Percentiles rank a stretch among this genome's conserved stretches.
Evolutionary conservation across 2,329 filamentous ascomycete genomes (phyloP).

Genomic region (Colletotrichum sp.): DNA sequence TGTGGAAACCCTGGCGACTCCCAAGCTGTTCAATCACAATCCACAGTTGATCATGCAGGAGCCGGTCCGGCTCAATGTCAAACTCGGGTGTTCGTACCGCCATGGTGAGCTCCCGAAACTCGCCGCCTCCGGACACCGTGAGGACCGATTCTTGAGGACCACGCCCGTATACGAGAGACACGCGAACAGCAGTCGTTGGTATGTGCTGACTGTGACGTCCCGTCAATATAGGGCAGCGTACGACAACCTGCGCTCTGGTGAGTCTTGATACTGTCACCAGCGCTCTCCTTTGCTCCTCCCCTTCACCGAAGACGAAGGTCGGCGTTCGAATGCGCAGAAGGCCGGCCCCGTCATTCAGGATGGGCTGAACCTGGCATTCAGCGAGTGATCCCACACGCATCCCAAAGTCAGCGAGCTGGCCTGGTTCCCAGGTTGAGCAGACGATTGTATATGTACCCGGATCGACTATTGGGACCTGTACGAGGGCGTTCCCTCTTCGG

Average conservation of each 20-base stretch:
- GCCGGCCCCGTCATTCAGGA: constrained; percentile 79
- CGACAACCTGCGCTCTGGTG: constrained; percentile 65
- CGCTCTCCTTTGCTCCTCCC: constrained; percentile 44
- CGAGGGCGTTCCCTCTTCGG: constrained; percentile 76
- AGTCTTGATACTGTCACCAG: constrained; percentile 50
- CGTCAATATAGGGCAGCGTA: constrained; percentile 27
- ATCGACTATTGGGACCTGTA: constrained; percentile 65
- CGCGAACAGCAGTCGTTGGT: constrained; percentile 56
- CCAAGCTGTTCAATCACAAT: constrained; percentile 82
- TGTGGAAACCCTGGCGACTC: constrained; percentile 43
- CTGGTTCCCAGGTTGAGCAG: constrained; percentile 87
- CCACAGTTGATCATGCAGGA: constrained; percentile 68
- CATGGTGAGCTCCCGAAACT: constrained; percentile 71
- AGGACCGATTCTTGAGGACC: constrained; percentile 71
- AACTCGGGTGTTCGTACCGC: constrained; percentile 76
- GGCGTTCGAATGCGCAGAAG: constrained; percentile 67
- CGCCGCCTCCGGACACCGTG: constrained; percentile 71
- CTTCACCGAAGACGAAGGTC: constrained; percentile 55
- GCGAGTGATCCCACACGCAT: constrained; percentile 74
- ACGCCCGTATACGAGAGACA: constrained; percentile 76
- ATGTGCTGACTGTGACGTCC: constrained; percentile 21
- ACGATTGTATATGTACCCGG: constrained; percentile 85
- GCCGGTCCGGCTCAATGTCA: constrained; percentile 71
- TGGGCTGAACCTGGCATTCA: constrained; percentile 59
- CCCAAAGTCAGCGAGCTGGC: constrained; percentile 76